Evolutionary conservation across 306 rosid genomes (phyloP), one percentile per base, ranked within the genome.

Genomic region (Prinsepia uniflora): DNA sequence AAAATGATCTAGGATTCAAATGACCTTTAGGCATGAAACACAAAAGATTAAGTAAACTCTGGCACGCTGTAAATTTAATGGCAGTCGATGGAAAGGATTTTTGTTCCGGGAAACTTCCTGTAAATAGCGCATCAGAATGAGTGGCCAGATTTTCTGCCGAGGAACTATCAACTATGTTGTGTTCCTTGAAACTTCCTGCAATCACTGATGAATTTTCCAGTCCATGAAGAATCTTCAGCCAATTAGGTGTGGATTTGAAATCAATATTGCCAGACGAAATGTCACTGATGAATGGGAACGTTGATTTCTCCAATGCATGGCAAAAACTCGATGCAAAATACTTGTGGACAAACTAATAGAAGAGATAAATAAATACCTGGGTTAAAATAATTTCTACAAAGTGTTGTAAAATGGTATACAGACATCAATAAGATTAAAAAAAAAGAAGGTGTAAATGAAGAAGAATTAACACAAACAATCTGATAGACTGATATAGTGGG

Each of bases 341-440:
- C 88, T 92, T 87, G 94, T 84, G 14, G 78, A 82, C 86, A 93
- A 89, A 88, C 98, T 88, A 83, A 80, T 75, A 77, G 81, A 83
- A 84, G 79, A 68, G 66, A 75, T 14, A 59, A 82, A 81, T 82
- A 72, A 83, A 72, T 67, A 65, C 20, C 24, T 52, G 63, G 65
- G 50, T 72, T 75, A 62, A 13, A 71, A 62, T 13, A 49, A 43
- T 46, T 60, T 75, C 55, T 41, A 18, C 13, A n/a, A n/a, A 44
- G 65, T 72, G 61, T 60, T 53, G 62, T 46, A 50, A 43, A 63
- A 70, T 46, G 30, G 24, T 65, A 12, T 22, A 61, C 19, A 20
- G 6, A 24, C 20, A 15, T 19, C 20, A 36, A n/a, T 9, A 34
- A 55, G 52, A 44, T 68, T n/a, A n/a, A n/a, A n/a, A 34, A 17